These are phyloP conservation scores for Hyaloperonospora brassicae DNA, from an alignment of 352 stramenopile genomes.

Conservation along the genomic window DNA sequence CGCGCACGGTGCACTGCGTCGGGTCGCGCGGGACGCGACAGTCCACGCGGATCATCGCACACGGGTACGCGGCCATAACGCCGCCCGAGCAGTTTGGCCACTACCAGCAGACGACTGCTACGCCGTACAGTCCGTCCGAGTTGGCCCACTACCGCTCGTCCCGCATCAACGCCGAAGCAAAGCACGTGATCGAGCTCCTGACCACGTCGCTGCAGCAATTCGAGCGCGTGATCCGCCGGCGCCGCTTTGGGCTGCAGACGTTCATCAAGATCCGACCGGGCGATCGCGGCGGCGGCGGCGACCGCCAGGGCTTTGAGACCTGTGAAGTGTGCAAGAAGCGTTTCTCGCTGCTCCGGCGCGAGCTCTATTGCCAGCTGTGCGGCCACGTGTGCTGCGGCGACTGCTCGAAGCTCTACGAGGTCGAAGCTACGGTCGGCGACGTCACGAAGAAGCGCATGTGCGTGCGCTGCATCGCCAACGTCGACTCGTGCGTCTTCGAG, in stretches of 20 bases:
- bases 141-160: slow-evolving; percentile 31
- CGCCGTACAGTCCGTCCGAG: slow-evolving; percentile 21
- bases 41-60: slow-evolving; percentile 41
- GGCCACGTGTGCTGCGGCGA: slow-evolving; percentile 44
- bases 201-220: slow-evolving; percentile 47
- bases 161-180: slow-evolving; percentile 55
- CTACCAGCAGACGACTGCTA: slow-evolving; percentile 18
- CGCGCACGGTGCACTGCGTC: slow-evolving; percentile 22
- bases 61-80: slow-evolving; percentile 51
- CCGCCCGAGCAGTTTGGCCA: slow-evolving; percentile 30
- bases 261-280: slow-evolving; percentile 36
- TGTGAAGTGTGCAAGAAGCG: slow-evolving; percentile 39
- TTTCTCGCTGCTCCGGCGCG: slow-evolving; percentile 38
- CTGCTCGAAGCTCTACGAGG: slow-evolving; percentile 48
- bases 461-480: slow-evolving; percentile 44
- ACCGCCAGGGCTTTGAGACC: slow-evolving; percentile 17
- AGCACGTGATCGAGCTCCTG: slow-evolving; percentile 48
- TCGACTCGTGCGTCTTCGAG: slow-evolving; percentile 49
- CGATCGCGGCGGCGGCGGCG: slow-evolving; percentile 3
- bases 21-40: slow-evolving; percentile 17
- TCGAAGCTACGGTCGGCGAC: slow-evolving; percentile 38
- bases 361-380: slow-evolving; percentile 51
- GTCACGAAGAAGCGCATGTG: slow-evolving; percentile 45
- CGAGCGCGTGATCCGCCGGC: slow-evolving; percentile 61
- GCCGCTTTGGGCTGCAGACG: slow-evolving; percentile 57